phyloP scores from a whole-genome alignment of 2,329 filamentous ascomycete species.

The Colletotrichum liaoningense region DNA sequence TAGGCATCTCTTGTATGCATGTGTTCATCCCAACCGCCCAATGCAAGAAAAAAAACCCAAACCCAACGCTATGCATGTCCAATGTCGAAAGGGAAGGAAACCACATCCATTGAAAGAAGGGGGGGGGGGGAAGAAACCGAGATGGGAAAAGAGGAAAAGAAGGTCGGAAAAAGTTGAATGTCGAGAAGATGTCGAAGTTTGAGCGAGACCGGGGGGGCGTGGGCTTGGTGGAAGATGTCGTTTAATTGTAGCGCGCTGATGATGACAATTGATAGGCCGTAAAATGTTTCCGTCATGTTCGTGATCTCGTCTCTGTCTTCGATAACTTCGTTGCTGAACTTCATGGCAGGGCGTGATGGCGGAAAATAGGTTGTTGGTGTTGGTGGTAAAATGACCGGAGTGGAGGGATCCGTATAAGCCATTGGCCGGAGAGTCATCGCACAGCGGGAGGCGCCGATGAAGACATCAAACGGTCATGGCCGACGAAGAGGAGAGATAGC shows the following conservation, averaged over 20 bases:
- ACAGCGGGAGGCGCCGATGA: conserved; percentile 48
- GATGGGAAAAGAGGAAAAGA: background rate
- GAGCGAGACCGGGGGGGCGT: conserved; percentile 13
- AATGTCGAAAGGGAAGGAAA: conserved; percentile 15
- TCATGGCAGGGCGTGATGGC: conserved; percentile 32
- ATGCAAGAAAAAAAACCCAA: conserved; percentile 26
- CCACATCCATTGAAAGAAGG: background rate
- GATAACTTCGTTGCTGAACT: conserved; percentile 42
- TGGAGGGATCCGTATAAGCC: conserved; percentile 3
- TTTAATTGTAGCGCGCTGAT: conserved; percentile 18
- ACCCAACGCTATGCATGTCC: conserved; percentile 30
- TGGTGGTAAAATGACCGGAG: conserved; percentile 13
- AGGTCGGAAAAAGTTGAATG: background rate
- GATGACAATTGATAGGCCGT: conserved; percentile 27
- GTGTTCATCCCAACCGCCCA: conserved; percentile 23
- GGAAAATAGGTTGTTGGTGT: background rate
- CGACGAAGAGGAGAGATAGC: conserved; percentile 61
- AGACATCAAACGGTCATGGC: conserved; percentile 54
- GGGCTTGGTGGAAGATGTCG: conserved; percentile 14
- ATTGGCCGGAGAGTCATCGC: conserved; percentile 15
- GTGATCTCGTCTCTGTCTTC: conserved; percentile 43
- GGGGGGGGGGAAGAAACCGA: background rate
- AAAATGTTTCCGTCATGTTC: conserved; percentile 26
- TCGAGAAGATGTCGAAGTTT: conserved; percentile 18
- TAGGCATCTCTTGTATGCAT: conserved; percentile 29